These are phyloP conservation scores for Fusarium redolens DNA, from an alignment of 2,329 filamentous ascomycete species.

Conservation along the genomic window DNA sequence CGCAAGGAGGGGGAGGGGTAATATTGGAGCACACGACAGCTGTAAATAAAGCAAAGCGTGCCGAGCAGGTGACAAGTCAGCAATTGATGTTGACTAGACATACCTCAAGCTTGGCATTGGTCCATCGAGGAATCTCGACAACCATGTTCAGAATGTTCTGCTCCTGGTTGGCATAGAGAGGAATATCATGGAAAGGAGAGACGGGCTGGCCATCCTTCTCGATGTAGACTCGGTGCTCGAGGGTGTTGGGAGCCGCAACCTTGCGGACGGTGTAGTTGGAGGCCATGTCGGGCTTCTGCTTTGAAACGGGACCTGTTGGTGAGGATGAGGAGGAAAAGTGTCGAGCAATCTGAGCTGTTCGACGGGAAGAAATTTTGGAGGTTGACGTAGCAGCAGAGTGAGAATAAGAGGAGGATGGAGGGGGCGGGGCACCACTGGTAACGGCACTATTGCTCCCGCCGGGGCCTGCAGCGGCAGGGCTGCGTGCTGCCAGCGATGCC, in stretches of 20 bases:
- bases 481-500: constrained; percentile 39
- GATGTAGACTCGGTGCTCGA: constrained; percentile 97
- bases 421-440: constrained; percentile 52
- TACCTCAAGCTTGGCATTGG: constrained; percentile 99
- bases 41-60: neutral
- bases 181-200: constrained; percentile 98
- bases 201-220: constrained; percentile 96
- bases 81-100: constrained; percentile 45
- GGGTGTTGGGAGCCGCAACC: constrained; percentile 88
- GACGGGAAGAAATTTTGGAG: constrained; percentile 60
- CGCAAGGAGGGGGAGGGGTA: constrained; percentile 26
- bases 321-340: constrained; percentile 58
- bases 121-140: constrained; percentile 99
- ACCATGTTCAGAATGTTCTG: constrained; percentile 98
- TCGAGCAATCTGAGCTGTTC: constrained; percentile 66
- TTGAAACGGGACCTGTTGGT: constrained; percentile 24
- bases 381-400: constrained; percentile 38
- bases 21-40: constrained; percentile 32
- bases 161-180: constrained; percentile 96
- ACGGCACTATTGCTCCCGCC: constrained; percentile 32
- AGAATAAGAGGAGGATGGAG: constrained; percentile 49
- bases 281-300: constrained; percentile 59
- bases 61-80: neutral
- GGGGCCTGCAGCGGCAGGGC: constrained; percentile 37
- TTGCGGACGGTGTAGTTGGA: constrained; percentile 83